Conservation (phyloP, 768 basidiomycete genomes). For the Fomitopsis serialis region DNA sequence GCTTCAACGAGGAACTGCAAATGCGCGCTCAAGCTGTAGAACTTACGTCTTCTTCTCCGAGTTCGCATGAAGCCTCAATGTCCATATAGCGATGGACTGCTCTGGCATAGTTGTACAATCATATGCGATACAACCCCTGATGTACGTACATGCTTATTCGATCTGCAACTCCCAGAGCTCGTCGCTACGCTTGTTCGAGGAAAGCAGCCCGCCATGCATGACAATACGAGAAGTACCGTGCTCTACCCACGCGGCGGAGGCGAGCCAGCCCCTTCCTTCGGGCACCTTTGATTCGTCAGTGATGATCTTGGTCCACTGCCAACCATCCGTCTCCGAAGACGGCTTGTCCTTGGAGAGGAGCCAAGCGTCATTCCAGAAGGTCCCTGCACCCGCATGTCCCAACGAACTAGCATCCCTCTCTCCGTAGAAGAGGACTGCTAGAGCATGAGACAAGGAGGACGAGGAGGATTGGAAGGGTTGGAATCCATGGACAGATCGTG, state of each 20-base stretch:
- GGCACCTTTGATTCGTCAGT: slow-evolving; percentile 10
- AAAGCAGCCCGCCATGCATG: slow-evolving; percentile 33
- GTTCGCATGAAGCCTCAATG: neutral
- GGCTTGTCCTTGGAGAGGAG: slow-evolving; percentile 17
- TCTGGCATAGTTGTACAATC: neutral
- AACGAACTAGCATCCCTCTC: slow-evolving; percentile 29
- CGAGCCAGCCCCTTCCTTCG: slow-evolving; percentile 40
- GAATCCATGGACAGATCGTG: slow-evolving; percentile 32
- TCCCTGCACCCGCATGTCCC: slow-evolving; percentile 34
- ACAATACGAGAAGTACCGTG: slow-evolving; percentile 13
- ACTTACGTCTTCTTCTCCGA: slow-evolving; percentile 17
- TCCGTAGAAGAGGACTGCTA: slow-evolving; percentile 33
- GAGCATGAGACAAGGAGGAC: slow-evolving; percentile 4
- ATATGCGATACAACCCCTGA: neutral
- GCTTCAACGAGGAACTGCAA: slow-evolving; percentile 33
- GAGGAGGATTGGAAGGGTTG: slow-evolving; percentile 19
- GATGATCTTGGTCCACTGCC: neutral
- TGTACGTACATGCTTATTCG: slow-evolving; percentile 2
- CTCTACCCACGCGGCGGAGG: slow-evolving; percentile 21
- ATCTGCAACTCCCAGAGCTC: slow-evolving; percentile 38
- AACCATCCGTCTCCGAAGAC: neutral
- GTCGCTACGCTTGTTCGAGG: slow-evolving; percentile 34
- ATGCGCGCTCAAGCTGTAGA: slow-evolving; percentile 28
- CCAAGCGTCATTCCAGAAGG: slow-evolving; percentile 38
- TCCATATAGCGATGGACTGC: neutral